These are phyloP conservation scores for Panicum hallii DNA, from an alignment of 202 grass and related monocot genomes.

Conservation along the genomic window DNA sequence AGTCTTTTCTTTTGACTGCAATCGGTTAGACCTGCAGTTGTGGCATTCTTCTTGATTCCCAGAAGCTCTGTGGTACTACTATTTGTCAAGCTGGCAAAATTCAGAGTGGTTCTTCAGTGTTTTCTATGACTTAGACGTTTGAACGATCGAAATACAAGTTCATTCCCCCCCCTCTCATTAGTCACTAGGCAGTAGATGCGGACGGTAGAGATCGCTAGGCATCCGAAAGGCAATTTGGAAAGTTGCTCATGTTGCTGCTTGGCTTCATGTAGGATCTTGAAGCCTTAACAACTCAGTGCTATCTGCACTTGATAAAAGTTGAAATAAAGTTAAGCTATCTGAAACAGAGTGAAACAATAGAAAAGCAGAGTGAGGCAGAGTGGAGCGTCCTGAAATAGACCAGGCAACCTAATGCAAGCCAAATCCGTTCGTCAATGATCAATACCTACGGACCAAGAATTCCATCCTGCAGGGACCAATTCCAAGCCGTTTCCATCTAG, in stretches of 20 bases:
- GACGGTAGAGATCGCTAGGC: conserved; percentile 1
- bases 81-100: background rate
- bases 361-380: background rate
- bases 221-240: background rate
- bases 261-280: background rate
- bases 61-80: background rate
- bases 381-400: background rate
- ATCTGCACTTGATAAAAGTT: background rate
- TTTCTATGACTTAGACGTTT: background rate
- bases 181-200: background rate
- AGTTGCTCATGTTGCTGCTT: background rate
- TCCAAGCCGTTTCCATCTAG: background rate
- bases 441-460: background rate
- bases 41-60: background rate
- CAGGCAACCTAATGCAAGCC: background rate
- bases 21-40: background rate
- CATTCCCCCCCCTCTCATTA: background rate
- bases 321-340: background rate
- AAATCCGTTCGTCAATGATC: background rate
- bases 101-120: background rate
- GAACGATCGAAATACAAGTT: background rate
- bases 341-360: background rate
- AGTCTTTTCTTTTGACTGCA: background rate
- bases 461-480: background rate
- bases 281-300: background rate